Conservation (phyloP, 2,329 filamentous ascomycete genomes). For the Fusarium nurragi region DNA sequence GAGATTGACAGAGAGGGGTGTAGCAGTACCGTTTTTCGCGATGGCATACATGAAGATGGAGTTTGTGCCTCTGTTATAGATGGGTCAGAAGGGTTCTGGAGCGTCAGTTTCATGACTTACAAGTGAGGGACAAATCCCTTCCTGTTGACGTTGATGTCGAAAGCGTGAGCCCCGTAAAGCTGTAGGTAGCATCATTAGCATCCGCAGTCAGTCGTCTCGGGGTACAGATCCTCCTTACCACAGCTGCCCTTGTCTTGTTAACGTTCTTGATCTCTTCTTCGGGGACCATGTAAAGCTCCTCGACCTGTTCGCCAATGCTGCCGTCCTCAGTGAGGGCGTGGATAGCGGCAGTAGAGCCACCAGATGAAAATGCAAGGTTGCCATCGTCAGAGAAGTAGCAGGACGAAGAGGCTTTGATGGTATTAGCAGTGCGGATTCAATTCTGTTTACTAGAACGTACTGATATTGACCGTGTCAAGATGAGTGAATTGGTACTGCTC, state of each 20-base stretch:
- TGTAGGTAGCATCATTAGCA: neutral
- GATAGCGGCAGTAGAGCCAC: slow-evolving; percentile 1
- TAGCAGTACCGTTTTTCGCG: neutral
- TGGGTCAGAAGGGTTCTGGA: too few relatives aligned
- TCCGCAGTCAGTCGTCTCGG: too few relatives aligned
- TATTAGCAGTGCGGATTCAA: neutral
- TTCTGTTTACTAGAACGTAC: accelerated
- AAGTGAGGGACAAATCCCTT: slow-evolving; percentile 8
- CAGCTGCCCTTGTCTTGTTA: slow-evolving; percentile 5
- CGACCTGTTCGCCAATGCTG: neutral
- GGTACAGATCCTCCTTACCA: neutral
- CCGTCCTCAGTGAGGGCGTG: neutral
- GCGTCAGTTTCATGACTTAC: neutral
- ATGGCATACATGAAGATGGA: slow-evolving; percentile 11
- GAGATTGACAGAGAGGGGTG: neutral
- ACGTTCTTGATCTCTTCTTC: neutral
- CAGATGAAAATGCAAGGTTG: slow-evolving; percentile 1
- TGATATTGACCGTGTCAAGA: slow-evolving; percentile 3
- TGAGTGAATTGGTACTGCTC: slow-evolving; percentile 2
- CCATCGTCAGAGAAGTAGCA: slow-evolving; percentile 5
- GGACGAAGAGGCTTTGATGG: neutral
- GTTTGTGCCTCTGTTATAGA: neutral
- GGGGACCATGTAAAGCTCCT: neutral
- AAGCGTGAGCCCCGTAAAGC: slow-evolving; percentile 7
- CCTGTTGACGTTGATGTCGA: slow-evolving; percentile 2